Evolutionary conservation across 345 rosid species (phyloP), one percentile per base, ranked within the genome.

Genomic region (Camelina hispida): DNA sequence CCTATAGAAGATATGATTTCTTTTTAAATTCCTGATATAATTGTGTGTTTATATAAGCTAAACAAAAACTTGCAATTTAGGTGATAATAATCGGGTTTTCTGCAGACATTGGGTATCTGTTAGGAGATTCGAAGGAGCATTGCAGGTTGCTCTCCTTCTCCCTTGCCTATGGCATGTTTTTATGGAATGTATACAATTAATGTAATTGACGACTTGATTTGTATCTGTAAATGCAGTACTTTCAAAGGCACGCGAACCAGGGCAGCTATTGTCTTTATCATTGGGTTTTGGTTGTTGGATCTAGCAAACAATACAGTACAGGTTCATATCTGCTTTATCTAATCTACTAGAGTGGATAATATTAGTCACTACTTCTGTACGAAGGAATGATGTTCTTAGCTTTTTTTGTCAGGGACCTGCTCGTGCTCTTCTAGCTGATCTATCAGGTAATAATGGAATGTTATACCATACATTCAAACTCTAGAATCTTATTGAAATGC

Each of bases 231-330:
- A 73, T 84, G 87, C 89, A 95, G 99, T 12, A 87, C 85, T 75
- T 95, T 82, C 73, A 95, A 89, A 78, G 99, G 99, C 38, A 89
- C 96, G 34, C 84, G 96, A 72, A 87, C 90, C 62, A 85, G 85
- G 75, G 98, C 98, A 17, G 96, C 99, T 47, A 46, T 89, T 83
- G 86, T 92, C 64, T 95, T 95, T 84, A 80, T 90, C 67, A 78
- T 92, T 58, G 99, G 97, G 37, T 95, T 95, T 81, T 95, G 99
- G 99, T 73, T 95, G 90, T 87, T 95, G 84, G 98, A 92, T 83
- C 97, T 95, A 71, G 99, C 98, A 1, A 95, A 95, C 82, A 95
- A 95, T 76, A 92, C 97, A 0, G 99, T 95, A 58, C 98, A 95
- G 91, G 97, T 92, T 79, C 52, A 34, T 13, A 68, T 68, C 52